Evolutionary conservation across 2,329 filamentous ascomycete genomes (phyloP).

Genomic region (Cytospora paraplurivora): DNA sequence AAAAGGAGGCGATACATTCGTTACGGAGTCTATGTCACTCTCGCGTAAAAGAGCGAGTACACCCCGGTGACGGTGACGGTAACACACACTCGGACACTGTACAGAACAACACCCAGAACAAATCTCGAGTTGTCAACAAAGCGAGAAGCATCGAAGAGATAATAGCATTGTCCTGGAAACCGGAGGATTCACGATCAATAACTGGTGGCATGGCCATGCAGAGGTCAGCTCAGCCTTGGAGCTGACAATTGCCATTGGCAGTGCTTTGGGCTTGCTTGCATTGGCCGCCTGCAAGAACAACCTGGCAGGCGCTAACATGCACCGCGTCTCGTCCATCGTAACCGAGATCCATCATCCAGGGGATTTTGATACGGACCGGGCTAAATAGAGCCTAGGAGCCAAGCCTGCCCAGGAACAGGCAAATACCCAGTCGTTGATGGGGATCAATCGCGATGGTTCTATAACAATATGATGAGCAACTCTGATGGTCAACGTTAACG

Average conservation of each 20-base stretch:
- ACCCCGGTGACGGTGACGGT: not conserved
- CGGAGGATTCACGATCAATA: not conserved
- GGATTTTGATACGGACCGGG: not conserved
- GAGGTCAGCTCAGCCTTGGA: not conserved
- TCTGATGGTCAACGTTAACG: not conserved
- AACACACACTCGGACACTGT: not conserved
- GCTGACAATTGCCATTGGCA: not conserved
- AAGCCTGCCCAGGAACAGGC: not conserved
- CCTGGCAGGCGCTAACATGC: slow-evolving; percentile 4
- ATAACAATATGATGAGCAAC: not conserved
- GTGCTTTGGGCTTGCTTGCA: not conserved
- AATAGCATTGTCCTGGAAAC: slow-evolving; percentile 1
- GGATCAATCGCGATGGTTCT: not conserved
- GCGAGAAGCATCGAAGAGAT: not conserved
- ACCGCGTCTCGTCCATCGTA: not conserved
- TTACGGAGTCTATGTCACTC: not conserved
- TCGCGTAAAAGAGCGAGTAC: not conserved
- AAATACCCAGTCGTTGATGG: not conserved
- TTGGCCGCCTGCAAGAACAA: not conserved
- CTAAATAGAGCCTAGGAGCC: not conserved
- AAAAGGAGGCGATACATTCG: not conserved
- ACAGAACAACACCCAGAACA: not conserved
- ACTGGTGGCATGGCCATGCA: not conserved
- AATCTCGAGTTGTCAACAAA: rapidly evolving
- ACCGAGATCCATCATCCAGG: slow-evolving; percentile 2